These are phyloP conservation scores for Pythium folliculosum DNA, from an alignment of 352 stramenopile genomes.

Conservation along the genomic window DNA sequence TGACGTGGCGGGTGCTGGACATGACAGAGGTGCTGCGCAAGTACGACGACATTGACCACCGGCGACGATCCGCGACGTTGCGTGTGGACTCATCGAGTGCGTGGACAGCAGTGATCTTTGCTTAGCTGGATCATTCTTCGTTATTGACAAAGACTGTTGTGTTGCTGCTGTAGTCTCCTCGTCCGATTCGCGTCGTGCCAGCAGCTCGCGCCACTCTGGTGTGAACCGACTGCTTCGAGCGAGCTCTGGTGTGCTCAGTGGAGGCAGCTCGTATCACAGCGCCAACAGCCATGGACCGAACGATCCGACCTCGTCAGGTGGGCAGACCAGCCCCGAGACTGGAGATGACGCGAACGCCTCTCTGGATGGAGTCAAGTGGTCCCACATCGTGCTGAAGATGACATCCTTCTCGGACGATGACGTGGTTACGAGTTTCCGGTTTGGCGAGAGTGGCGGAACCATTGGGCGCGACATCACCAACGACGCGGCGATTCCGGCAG, in stretches of 20 bases:
- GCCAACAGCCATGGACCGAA: conserved; percentile 14
- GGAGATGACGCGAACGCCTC: not conserved
- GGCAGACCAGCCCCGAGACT: not conserved
- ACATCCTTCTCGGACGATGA: conserved; percentile 78
- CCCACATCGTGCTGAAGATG: conserved; percentile 84
- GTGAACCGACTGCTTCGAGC: conserved; percentile 62
- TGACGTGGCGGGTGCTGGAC: too few relatives aligned
- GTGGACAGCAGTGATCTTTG: not conserved
- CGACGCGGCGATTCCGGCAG: conserved; percentile 66
- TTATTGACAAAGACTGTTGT: not conserved
- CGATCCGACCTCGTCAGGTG: not conserved
- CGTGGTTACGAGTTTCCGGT: conserved; percentile 71
- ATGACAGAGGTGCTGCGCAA: conserved; percentile 48
- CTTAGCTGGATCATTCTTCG: not conserved
- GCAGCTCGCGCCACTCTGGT: conserved; percentile 57
- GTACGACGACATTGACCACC: conserved; percentile 63
- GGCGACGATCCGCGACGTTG: conserved; percentile 57
- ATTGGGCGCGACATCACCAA: conserved; percentile 61
- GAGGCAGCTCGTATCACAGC: conserved; percentile 17
- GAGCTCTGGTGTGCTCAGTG: conserved; percentile 38
- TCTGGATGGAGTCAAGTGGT: conserved; percentile 43
- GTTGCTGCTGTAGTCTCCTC: conserved; percentile 35
- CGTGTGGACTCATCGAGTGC: conserved; percentile 59
- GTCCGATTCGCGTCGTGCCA: conserved; percentile 44
- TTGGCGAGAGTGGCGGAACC: conserved; percentile 47